Evolutionary conservation across 2,329 filamentous ascomycete species (phyloP), one percentile per base, ranked within the genome.

Genomic region (Stylonectria norvegica): DNA sequence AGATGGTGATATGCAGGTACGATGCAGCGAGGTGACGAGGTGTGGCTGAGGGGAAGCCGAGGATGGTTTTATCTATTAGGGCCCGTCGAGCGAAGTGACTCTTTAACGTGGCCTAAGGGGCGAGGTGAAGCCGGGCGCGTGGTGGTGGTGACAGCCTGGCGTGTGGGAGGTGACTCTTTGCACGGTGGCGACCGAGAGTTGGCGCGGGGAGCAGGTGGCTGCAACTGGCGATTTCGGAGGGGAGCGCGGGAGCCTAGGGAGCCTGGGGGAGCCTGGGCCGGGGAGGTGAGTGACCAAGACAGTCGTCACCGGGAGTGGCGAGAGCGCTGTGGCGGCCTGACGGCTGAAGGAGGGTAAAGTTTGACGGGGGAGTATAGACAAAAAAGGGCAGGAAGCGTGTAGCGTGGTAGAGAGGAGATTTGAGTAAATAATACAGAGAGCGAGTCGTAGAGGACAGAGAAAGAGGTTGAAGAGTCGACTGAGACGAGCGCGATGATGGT

Each of bases 201-300:
- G 57, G 56, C 55, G 58, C 51, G 56, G 47, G 52, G 52, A 42
- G 48, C 50, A 57, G 53, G 57, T 59, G 57, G 56, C 54, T 52
- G 55, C 55, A 54, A 50, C 46, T 63, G 63, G 62, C 63, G 64
- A 64, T 58, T 62, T 64, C 63, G 64, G 64, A 65, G 61, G 53
- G 43, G 51, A 53, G 46, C 51, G 48, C 49, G 50, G 50, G 45
- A 54, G 54, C 49, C 51, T 55, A 43, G 45, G 52, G 45, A 38
- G 48, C 39, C 42, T 43, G 34, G 17, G 11, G 52, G 29, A 57
- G 53, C 55, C 52, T 57, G 39, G 39, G 39, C 35, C 38, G 40
- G 36, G 38, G 25, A 36, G 32, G 38, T 36, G 33, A 27, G 27
- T 47, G 49, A 30, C 28, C 28, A 30, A 30, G 9, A 10, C 8